Base-by-base conservation (phyloP, 2,329 filamentous ascomycete genomes). In the Myriangium duriaei region DNA sequence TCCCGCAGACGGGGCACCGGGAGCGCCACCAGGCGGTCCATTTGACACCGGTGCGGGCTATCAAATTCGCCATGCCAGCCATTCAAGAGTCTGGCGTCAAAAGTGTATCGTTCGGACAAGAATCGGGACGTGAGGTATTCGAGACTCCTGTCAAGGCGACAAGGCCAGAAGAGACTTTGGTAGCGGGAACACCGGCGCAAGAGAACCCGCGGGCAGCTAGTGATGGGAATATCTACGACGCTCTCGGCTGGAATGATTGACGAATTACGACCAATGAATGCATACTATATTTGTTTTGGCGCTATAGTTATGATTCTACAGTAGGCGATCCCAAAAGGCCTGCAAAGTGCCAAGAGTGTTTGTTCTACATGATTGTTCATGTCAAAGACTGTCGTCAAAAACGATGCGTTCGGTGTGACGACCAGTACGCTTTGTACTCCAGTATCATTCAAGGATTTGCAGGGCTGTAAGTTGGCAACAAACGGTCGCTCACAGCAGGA, bases 171-270 rank as follows among this genome's bases (percentile, higher is more conserved):
- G 47, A 15, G 33, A 42, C 13, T 42, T 50, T 41, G 39, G 46
- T 47, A 6, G 54, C 50, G 13, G 49, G 51, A 12, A 39, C 41
- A 5, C 53, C 52, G 32, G 30, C 35, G 13, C 30, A n/a, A 10
- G 19, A 14, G 10, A 11, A 12, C 11, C 32, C 21, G 16, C 21
- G 16, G 18, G 36, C 30, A 16, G 34, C 32, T 16, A 18, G 16
- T 12, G 19, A 41, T 11, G 30, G 43, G 11, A 51, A 48, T 14
- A 61, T 67, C 33, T 67, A 65, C 42, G 59, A 60, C 35, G 55
- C 54, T 9, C 44, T 67, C 37, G 64, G 64, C 16, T 68, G 64
- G 64, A 57, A 66, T 47, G 62, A 66, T 33, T 39, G 36, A 39
- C 32, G 46, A 28, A 49, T 42, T 56, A 57, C 48, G 59, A 59